Conservation (phyloP, 352 stramenopile genomes). For the Globisporangium polare region DNA sequence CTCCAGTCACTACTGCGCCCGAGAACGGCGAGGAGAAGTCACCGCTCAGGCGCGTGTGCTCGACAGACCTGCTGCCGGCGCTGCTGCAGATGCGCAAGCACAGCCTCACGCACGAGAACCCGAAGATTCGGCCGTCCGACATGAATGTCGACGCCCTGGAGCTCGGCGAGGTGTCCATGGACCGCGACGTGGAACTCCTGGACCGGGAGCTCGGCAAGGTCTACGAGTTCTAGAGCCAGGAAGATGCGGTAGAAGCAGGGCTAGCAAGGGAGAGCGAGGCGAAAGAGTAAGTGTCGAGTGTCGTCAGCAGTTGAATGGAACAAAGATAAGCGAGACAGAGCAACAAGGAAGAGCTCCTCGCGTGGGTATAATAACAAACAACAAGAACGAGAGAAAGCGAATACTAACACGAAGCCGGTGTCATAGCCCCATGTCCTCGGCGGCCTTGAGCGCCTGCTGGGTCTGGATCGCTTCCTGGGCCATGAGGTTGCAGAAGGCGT, state of each 20-base stretch:
- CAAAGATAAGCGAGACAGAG: background rate
- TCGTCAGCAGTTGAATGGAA: background rate
- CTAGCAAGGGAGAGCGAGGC: background rate
- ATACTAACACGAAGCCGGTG: background rate
- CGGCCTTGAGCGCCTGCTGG: conserved; percentile 42
- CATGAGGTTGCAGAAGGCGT: conserved; percentile 54
- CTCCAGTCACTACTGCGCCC: conserved; percentile 20
- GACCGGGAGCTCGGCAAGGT: conserved; percentile 61
- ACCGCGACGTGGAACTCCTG: conserved; percentile 58
- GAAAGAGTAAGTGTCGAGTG: too few relatives aligned
- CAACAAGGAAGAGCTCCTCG: conserved; percentile 10
- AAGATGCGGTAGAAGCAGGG: conserved; percentile 9
- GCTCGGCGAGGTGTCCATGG: conserved; percentile 46
- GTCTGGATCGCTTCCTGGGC: conserved; percentile 37
- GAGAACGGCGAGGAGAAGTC: conserved; percentile 26
- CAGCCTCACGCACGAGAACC: conserved; percentile 58
- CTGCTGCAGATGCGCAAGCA: conserved; percentile 77
- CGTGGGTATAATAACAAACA: conserved; percentile 39
- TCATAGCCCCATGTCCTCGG: conserved; percentile 58
- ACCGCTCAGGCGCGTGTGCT: conserved; percentile 30
- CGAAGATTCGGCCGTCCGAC: conserved; percentile 67
- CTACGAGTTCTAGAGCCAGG: conserved; percentile 31
- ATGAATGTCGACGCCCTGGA: conserved; percentile 70
- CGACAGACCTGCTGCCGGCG: conserved; percentile 51
- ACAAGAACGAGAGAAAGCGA: conserved; percentile 6